Conservation (phyloP, 495 filamentous ascomycete genomes). For the Aspergillus asperescens region DNA sequence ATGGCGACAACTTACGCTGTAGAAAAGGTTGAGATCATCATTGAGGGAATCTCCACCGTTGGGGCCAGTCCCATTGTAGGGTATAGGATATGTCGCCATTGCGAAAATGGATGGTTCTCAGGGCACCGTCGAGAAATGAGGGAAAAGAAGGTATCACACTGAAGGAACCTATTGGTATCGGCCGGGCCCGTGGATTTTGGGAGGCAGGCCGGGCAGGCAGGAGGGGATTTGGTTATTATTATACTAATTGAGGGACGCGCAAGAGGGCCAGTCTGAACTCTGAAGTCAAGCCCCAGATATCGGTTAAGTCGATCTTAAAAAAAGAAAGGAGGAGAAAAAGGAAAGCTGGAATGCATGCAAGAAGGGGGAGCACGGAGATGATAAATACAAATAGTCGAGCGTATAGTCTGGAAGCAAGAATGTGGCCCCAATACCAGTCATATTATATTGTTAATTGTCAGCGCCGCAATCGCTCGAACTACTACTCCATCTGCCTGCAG, state of each 20-base stretch:
- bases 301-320: neutral
- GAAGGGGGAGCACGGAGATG: slow-evolving; percentile 12
- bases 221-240: neutral
- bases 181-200: slow-evolving; percentile 4
- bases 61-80: slow-evolving; percentile 58
- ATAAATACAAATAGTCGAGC: slow-evolving; percentile 27
- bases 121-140: slow-evolving; percentile 10
- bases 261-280: slow-evolving; percentile 5
- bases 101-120: slow-evolving; percentile 11
- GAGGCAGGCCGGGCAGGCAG: neutral
- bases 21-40: slow-evolving; percentile 74
- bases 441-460: too few relatives aligned
- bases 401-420: slow-evolving; percentile 9
- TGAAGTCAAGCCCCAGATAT: slow-evolving; percentile 2
- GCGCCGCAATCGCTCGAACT: slow-evolving; percentile 8
- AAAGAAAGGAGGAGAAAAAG: slow-evolving; percentile 9
- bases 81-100: slow-evolving; percentile 39
- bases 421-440: slow-evolving; percentile 21
- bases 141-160: slow-evolving; percentile 12
- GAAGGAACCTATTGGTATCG: slow-evolving; percentile 10
- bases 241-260: slow-evolving; percentile 1
- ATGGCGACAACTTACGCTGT: slow-evolving; percentile 54
- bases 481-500: slow-evolving; percentile 19
- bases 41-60: slow-evolving; percentile 71
- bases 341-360: slow-evolving; percentile 4